Base-by-base conservation (phyloP, 495 filamentous ascomycete species). In the Bacidia gigantensis region DNA sequence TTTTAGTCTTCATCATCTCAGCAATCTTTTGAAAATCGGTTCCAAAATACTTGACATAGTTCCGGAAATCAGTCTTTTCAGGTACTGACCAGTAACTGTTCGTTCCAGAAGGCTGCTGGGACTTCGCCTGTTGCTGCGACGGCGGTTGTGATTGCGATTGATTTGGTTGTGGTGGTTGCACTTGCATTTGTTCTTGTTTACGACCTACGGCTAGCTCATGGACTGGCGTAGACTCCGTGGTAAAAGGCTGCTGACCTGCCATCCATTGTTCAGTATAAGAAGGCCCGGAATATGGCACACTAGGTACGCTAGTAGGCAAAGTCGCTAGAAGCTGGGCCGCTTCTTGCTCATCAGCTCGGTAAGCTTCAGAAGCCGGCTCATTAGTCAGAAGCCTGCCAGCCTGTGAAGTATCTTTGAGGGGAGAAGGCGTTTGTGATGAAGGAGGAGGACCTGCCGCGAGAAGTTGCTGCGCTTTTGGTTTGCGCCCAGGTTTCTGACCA, bases 11-110 rank as follows among this genome's bases (percentile, higher is more conserved):
- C 85, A 97, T 92, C 41, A 84, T 79, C 38, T 74, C 72, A 12
- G 92, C 87, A 63, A 98, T 95, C 5, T 78, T 76, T 50, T 72
- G 72, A 74, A 87, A 98, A 66, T 97, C 85, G 2, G 86, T 88
- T 46, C 92, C 92, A 72, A 86, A 97, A 51, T 90, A 78, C 44
- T 71, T 78, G 41, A 97, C 70, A 48, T 89, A 67, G 23, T 72
- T 74, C 0, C 81, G 80, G 61, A 98, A 97, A 62, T 96, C 87
- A 21, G 71, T 80, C 26, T 83, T 77, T 64, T 98, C 92, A 1
- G 85, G 82, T 23, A 97, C 92, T 56, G 90, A 96, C 92, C 92
- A 98, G 65, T 98, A 98, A 62, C 92, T 96, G 1, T 87, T 94
- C 69, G n/a, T 72, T 71, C 38, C 76, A 69, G 25, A 66, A 59